Evolutionary conservation across 768 basidiomycete genomes (phyloP).

Genomic region (Serendipita indica): DNA sequence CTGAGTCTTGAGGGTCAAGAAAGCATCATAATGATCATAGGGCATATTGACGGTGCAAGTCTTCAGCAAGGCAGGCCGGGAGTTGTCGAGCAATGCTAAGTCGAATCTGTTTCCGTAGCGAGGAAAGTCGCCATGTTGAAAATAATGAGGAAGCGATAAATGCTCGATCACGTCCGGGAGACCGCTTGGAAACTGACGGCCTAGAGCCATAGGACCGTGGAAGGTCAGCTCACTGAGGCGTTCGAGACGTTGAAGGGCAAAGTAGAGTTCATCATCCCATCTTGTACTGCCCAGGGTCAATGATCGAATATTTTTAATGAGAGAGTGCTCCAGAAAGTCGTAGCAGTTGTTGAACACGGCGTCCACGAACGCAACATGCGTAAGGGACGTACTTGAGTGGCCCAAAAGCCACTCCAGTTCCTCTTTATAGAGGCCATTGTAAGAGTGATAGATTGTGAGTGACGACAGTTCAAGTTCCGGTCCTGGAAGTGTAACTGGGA

Average conservation of each 20-base stretch:
- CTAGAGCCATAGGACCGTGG: background rate
- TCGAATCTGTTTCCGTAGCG: background rate
- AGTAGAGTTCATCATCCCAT: background rate
- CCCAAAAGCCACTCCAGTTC: background rate
- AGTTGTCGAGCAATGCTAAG: background rate
- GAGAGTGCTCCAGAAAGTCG: background rate
- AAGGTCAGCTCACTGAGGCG: background rate
- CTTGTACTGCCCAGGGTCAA: background rate
- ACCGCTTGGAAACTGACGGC: background rate
- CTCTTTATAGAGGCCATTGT: background rate
- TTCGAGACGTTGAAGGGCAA: background rate
- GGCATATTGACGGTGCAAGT: background rate
- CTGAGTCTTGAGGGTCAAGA: too few relatives aligned
- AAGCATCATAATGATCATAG: too few relatives aligned
- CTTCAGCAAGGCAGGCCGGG: background rate
- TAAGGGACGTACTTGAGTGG: background rate
- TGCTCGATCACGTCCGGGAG: conserved; percentile 1
- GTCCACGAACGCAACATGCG: background rate
- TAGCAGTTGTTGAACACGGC: background rate
- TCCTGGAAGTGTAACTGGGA: background rate
- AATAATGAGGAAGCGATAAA: background rate
- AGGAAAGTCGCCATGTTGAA: background rate
- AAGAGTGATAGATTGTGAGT: background rate
- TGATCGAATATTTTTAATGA: background rate
- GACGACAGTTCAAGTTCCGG: background rate